Base-by-base conservation (phyloP, 345 rosid species). In the Acer negundo region DNA sequence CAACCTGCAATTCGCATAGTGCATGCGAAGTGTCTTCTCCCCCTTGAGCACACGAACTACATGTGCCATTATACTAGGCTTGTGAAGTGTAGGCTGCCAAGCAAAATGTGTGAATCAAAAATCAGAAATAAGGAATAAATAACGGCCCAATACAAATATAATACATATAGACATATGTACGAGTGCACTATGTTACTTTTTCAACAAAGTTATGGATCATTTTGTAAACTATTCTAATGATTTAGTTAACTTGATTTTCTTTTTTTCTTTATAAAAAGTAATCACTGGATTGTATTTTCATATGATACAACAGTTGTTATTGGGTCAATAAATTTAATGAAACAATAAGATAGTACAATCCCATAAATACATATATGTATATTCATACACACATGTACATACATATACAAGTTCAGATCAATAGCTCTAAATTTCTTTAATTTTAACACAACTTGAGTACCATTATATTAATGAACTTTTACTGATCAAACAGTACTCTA, bases 1-100 rank as follows among this genome's bases (percentile, higher is more conserved):
- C 77, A 75, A 95, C 99, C 99, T 94, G 98, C 99, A 96, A 84
- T 96, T 96, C 78, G 99, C 99, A 83, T 96, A 96, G 85, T 94
- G 99, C 97, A 96, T 95, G 55, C 99, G 92, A 78, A 96, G 90
- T 68, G 99, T 92, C 86, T 89, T 96, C 86, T 96, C 98, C 65
- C 98, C 98, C 80, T 86, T 89, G 80, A 96, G 81, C 28, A 96
- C 97, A 69, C 98, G 97, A 76, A 96, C 99, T 0, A 86, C 84
- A 74, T 96, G 97, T 35, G 99, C 99, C 99, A 96, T 94, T 86
- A 96, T 86, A 79, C 99, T 94, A 6, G 98, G 98, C 80, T 96
- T 96, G 86, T 96, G 99, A 79, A 96, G 95, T 20, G 99, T 96
- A 71, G 99, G 99, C 99, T 96, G 97, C 81, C 81, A 86, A 42